Base-by-base conservation (phyloP, 2,329 filamentous ascomycete species). In the Colletotrichum shisoi region DNA sequence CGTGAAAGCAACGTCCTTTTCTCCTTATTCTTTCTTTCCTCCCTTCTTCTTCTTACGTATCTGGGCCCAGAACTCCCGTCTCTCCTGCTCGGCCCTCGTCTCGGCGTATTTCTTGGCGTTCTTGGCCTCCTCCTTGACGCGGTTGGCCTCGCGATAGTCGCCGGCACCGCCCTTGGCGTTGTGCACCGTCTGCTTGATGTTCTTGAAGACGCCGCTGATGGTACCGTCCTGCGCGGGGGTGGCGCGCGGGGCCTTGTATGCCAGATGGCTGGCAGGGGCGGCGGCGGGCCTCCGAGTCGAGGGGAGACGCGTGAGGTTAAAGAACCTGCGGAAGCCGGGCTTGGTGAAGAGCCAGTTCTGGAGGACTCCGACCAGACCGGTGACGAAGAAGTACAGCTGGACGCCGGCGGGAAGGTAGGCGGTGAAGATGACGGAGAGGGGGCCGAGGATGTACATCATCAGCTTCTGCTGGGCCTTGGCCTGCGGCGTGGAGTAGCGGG, bases 331-430 rank as follows among this genome's bases (percentile, higher is more conserved):
- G 69, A 84, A 69, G 13, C 71, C 37, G 48, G 78, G 78, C 73
- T 76, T 79, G 53, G 82, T 74, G 34, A 81, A 72, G 45, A 77
- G 62, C 44, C 75, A 70, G 44, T 79, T 78, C 72, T 81, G 72
- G 56, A 77, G 72, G 48, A 74, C 48, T 45, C 74, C 68, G 21
- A 74, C 68, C 31, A 75, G 74, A 27, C 79, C 74, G 37, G 79
- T 72, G 69, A 77, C 72, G 67, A 83, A 72, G 70, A 83, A 79
- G 80, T 84, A 84, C 74, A 81, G 79, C 70, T 85, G 83, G 57
- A 85, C 74, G 59, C 76, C 81, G 45, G 82, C 78, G 19, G 82
- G 81, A 63, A 85, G 75, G 77, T 80, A 84, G 51, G 77, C 77
- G 7, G 82, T 84, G 49, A 76, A 76, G 54, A 82, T 39, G 73